Base-by-base conservation (phyloP, 495 filamentous ascomycete species). In the Cudoniella acicularis region DNA sequence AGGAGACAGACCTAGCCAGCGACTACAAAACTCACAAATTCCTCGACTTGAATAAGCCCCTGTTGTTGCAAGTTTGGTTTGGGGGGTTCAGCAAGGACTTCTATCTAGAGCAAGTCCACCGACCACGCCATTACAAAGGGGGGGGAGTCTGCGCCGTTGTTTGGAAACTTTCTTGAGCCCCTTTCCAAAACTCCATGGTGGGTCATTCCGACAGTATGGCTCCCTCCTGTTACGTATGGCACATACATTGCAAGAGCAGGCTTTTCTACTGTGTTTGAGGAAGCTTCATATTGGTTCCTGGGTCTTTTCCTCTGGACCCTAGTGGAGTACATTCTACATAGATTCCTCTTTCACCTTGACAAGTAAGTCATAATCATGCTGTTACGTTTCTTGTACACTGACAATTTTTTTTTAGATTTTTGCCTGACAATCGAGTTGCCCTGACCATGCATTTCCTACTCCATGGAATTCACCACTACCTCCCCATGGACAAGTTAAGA, bases 161-260 rank as follows among this genome's bases (percentile, higher is more conserved):
- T 99, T 73, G 95, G 95, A 43, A 99, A 99, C 73, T 94, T 98
- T 74, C 79, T 99, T 10, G 95, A 99, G 73, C 95, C 95, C 6
- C 75, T 99, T 23, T 90, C 87, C 71, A 89, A 92, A 76, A 98
- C 95, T 8, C 82, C 92, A 4, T 98, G 92, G 92, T 98, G 87
- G 83, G 68, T 94, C 46, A 80, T 98, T 13, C 95, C 95, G 10
- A 76, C 81, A 0, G 43, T 96, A 9, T 99, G 95, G 95, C 67
- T 93, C n/a, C 95, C 95, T 18, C 77, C 74, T 10, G 81, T 94
- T n/a, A 64, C 75, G 13, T 96, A 90, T 68, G 91, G 88, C 16
- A 81, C 87, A n/a, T 83, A 78, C 54, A 43, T 89, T 16, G 90
- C 89, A 9, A 74, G 77, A 18, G 65, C 79, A 57, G 88, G 87